Evolutionary conservation across 2,329 filamentous ascomycete genomes (phyloP).

Genomic region (Exophiala sideris): DNA sequence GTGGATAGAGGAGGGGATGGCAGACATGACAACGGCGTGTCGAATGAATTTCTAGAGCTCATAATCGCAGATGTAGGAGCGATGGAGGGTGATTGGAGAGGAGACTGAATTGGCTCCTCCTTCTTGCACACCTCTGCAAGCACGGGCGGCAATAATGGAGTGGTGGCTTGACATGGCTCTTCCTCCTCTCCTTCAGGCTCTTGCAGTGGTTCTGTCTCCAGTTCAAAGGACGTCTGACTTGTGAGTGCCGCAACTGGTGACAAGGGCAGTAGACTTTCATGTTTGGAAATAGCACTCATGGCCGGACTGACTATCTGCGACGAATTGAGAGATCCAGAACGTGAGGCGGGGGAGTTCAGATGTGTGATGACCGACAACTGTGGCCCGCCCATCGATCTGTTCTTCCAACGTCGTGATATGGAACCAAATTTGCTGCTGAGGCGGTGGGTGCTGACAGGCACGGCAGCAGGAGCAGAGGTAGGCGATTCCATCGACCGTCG

Average conservation of each 20-base stretch:
- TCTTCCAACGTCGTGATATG: conserved; percentile 53
- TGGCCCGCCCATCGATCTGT: conserved; percentile 47
- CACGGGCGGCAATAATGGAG: conserved; percentile 79
- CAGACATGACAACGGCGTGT: conserved; percentile 46
- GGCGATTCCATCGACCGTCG: conserved; percentile 58
- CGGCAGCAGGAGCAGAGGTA: conserved; percentile 42
- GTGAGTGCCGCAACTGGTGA: conserved; percentile 64
- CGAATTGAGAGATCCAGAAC: conserved; percentile 40
- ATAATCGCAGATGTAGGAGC: conserved; percentile 54
- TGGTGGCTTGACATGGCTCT: conserved; percentile 67
- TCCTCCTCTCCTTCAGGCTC: conserved; percentile 50
- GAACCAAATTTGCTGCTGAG: conserved; percentile 60
- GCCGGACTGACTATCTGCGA: conserved; percentile 39
- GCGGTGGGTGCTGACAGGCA: conserved; percentile 55
- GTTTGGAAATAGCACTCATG: conserved; percentile 36
- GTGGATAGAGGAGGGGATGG: conserved; percentile 73
- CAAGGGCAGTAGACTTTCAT: conserved; percentile 55
- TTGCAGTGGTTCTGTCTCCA: conserved; percentile 50
- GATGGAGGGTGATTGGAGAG: conserved; percentile 80
- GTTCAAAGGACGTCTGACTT: conserved; percentile 47
- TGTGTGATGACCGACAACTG: conserved; percentile 62
- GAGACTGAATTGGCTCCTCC: conserved; percentile 65
- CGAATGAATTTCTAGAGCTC: conserved; percentile 45
- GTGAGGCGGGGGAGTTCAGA: conserved; percentile 48
- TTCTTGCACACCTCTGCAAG: conserved; percentile 57